Base-by-base conservation (phyloP, 2,329 filamentous ascomycete species). In the Microcera coccophila region DNA sequence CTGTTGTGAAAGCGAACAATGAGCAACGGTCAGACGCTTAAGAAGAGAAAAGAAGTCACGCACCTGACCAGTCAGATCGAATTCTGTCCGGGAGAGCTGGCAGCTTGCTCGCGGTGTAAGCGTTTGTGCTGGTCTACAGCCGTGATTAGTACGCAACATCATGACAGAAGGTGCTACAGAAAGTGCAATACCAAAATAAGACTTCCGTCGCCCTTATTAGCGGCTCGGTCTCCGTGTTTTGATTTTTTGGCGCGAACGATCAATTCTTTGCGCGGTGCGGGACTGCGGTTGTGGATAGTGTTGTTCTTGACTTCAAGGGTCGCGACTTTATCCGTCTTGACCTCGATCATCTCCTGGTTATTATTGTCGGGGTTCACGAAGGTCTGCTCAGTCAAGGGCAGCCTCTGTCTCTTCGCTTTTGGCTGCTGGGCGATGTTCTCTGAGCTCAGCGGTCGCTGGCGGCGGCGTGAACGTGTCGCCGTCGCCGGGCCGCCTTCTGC, bases 31-130 rank as follows among this genome's bases (percentile, higher is more conserved):
- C 42, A 39, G 34, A 34, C 16, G 38, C 34, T 44, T 22, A 12
- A 20, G n/a, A 20, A 38, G 24, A 19, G 28, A 15, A 38, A 26
- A 34, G 18, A 15, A 38, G 20, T n/a, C 28, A 65, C 80, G 63
- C 75, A 90, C 86, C 78, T 62, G 74, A 72, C 45, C 78, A 74
- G 58, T 83, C 78, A 53, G 78, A 70, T 52, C 83, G 81, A 49
- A 95, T 78, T 58, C 82, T 80, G 58, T 90, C 84, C 37, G 91
- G 90, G 18, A 94, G 76, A 42, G 86, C 83, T 44, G 87, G 87
- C 22, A 96, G 76, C 64, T 90, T 90, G 66, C 85, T 87, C 49
- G 95, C 87, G 33, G 79, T 85, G 63, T 93, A 96, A 50, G 87
- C 87, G 61, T 84, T 82, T 59, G 87, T 95, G 60, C 82, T 88